phyloP scores from a whole-genome alignment of 352 stramenopile genomes.

The Plasmopara halstedii region DNA sequence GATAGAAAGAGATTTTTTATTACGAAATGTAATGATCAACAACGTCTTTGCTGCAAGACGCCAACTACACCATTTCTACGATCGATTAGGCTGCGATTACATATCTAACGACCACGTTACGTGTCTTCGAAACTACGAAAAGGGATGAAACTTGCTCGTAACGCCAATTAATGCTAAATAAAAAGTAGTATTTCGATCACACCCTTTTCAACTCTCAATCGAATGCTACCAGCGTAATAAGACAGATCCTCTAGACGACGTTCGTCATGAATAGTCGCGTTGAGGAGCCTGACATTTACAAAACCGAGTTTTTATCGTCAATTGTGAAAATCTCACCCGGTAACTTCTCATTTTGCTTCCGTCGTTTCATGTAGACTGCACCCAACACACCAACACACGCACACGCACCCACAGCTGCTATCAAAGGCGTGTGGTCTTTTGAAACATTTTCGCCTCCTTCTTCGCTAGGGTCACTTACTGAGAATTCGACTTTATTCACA shows the following conservation, averaged over 20 bases:
- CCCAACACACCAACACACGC: constrained; percentile 42
- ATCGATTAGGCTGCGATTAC: too few species aligned
- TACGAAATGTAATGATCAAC: too few species aligned
- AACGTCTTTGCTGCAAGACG: too few species aligned
- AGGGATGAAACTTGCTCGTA: neutral
- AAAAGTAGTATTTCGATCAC: constrained; percentile 26
- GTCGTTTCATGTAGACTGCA: constrained; percentile 50
- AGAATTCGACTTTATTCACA: constrained; percentile 38
- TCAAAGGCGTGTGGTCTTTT: constrained; percentile 5
- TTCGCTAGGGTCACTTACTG: constrained; percentile 12
- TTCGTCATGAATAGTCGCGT: neutral
- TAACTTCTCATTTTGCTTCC: constrained; percentile 38
- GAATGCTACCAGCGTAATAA: constrained; percentile 34
- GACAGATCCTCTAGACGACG: constrained; percentile 13
- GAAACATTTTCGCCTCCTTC: constrained; percentile 9
- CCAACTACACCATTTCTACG: too few species aligned
- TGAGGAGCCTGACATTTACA: constrained; percentile 26
- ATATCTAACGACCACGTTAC: too few species aligned
- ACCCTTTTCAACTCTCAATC: constrained; percentile 29
- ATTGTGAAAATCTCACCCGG: constrained; percentile 69
- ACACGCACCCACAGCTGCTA: constrained; percentile 30
- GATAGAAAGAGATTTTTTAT: too few species aligned
- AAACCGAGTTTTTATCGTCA: constrained; percentile 64
- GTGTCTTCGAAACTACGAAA: too few species aligned
- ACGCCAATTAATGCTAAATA: neutral